Conservation (phyloP, 164 flowering plant genomes). For the Vitis riparia region DNA sequence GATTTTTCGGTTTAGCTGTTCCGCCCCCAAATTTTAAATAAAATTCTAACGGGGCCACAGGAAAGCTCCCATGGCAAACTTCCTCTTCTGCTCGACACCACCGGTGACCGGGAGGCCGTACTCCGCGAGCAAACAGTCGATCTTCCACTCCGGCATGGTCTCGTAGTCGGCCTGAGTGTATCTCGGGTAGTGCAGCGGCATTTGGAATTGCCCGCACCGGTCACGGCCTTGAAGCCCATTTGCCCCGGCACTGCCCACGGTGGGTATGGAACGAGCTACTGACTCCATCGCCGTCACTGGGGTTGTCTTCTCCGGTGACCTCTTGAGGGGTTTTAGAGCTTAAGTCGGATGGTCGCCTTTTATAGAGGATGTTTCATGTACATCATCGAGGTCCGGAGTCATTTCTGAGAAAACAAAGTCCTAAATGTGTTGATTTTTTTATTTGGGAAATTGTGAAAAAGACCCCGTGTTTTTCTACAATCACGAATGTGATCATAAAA, state of each 20-base stretch:
- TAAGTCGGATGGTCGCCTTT: too few species aligned
- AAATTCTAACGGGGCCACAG: conserved; percentile 18
- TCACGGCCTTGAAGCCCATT: conserved; percentile 9
- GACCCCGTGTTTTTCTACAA: too few species aligned
- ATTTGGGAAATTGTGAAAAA: too few species aligned
- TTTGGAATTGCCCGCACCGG: conserved; percentile 25
- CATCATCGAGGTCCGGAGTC: too few species aligned
- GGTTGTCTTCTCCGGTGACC: too few species aligned
- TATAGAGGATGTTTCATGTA: too few species aligned
- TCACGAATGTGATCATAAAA: too few species aligned
- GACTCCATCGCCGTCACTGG: conserved; percentile 11
- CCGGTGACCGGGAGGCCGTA: conserved; percentile 26
- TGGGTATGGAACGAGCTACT: conserved; percentile 1
- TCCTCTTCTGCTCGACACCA: conserved; percentile 26
- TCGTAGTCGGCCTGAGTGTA: conserved; percentile 31
- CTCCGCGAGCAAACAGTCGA: conserved; percentile 24
- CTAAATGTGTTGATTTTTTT: too few species aligned
- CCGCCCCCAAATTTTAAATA: too few species aligned
- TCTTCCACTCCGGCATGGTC: conserved; percentile 42
- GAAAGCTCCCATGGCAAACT: conserved; percentile 38
- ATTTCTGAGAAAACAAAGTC: too few species aligned
- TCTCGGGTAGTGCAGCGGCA: conserved; percentile 39
- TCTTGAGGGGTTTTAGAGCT: too few species aligned
- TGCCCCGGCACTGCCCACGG: conserved; percentile 2
- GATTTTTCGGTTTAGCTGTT: too few species aligned